Percentiles rank a stretch among this genome's conserved stretches.
Conservation (phyloP, 345 rosid species). For the Eucalyptus tenuipes region DNA sequence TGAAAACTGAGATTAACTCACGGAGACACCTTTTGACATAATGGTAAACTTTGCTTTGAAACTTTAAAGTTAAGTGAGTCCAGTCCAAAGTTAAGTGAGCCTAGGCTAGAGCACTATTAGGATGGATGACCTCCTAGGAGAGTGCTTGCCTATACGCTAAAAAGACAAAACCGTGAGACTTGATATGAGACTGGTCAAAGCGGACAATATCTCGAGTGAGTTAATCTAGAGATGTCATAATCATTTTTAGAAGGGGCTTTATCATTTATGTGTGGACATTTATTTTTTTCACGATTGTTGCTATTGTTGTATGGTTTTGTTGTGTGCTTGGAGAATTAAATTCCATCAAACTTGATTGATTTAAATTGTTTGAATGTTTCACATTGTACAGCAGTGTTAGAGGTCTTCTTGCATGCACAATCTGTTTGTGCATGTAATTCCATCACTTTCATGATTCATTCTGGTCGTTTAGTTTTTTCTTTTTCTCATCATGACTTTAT, state of each 20-base stretch:
- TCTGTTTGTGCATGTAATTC: neutral
- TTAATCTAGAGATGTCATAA: too few species aligned
- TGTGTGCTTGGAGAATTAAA: neutral
- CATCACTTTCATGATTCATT: neutral
- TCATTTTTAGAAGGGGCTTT: neutral
- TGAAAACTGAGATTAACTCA: too few species aligned
- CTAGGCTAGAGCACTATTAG: too few species aligned
- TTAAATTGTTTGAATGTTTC: neutral
- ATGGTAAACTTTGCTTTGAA: too few species aligned
- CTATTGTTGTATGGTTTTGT: neutral
- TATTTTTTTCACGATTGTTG: neutral
- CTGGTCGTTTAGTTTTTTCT: neutral
- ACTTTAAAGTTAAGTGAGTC: too few species aligned
- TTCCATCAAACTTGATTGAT: neutral
- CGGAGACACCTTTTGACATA: too few species aligned
- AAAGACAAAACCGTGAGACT: rapidly evolving
- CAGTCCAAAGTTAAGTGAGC: too few species aligned
- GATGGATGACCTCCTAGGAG: rapidly evolving
- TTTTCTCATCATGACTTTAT: neutral
- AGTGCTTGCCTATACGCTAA: too few species aligned
- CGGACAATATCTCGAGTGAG: rapidly evolving
- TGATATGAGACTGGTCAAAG: rapidly evolving
- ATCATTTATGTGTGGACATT: neutral
- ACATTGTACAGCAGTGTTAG: neutral
- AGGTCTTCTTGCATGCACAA: neutral